A percentile compares a stretch with the other conserved stretches of the same genome.
phyloP scores from a whole-genome alignment of 2,329 filamentous ascomycete species.

The Cryphonectria parasitica region DNA sequence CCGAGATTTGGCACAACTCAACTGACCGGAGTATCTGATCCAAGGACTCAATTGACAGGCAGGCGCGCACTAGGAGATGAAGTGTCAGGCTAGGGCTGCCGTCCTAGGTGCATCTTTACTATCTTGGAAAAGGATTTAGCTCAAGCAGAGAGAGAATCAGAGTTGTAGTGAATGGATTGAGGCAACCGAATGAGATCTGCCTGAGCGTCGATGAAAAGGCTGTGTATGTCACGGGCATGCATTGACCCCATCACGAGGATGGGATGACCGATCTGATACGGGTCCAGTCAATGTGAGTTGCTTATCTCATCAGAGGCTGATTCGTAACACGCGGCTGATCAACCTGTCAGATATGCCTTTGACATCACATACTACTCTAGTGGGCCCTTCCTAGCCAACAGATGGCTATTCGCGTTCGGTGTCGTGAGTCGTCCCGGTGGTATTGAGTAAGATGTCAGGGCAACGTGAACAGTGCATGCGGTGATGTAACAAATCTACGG shows the following conservation, averaged over 20 bases:
- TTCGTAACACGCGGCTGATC: background rate
- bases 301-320: background rate
- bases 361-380: conserved; percentile 36
- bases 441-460: conserved; percentile 53
- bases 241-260: conserved; percentile 36
- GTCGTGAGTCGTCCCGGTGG: conserved; percentile 51
- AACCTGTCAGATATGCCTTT: conserved; percentile 40
- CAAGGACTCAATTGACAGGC: too few species aligned
- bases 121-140: too few species aligned
- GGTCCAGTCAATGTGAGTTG: conserved; percentile 36
- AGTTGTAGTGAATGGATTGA: too few species aligned
- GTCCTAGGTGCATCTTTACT: too few species aligned
- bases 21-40: conserved; percentile 8
- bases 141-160: too few species aligned
- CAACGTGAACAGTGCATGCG: conserved; percentile 53
- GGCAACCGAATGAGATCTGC: too few species aligned
- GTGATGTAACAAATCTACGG: conserved; percentile 55
- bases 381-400: conserved; percentile 49
- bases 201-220: too few species aligned
- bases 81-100: too few species aligned
- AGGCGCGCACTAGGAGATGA: too few species aligned
- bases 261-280: conserved; percentile 36
- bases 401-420: conserved; percentile 55
- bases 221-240: too few species aligned
- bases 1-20: too few species aligned